These are phyloP conservation scores for Starmerella davenportii DNA, from an alignment of 805 yeast genomes.

Conservation along the genomic window DNA sequence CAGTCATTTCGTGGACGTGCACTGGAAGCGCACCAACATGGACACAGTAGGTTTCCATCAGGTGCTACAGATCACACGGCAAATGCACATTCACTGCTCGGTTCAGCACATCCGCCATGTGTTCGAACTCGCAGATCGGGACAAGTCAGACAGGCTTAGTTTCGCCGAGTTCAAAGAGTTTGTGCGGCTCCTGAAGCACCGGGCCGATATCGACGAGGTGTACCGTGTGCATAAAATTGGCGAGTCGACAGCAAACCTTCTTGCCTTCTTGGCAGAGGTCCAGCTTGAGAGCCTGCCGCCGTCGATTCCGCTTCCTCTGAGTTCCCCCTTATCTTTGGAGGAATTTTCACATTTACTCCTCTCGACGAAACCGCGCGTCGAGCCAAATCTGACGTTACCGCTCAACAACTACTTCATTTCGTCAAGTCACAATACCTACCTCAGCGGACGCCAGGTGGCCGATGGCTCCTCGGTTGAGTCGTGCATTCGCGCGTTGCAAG, in stretches of 20 bases:
- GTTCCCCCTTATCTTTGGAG: conserved; percentile 14
- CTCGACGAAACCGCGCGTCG: conserved; percentile 9
- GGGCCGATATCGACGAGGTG: conserved; percentile 42
- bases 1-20: conserved; percentile 42
- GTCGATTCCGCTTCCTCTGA: conserved; percentile 6
- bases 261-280: conserved; percentile 4
- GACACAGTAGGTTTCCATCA: conserved; percentile 39
- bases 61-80: conserved; percentile 43
- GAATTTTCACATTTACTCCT: conserved; percentile 28
- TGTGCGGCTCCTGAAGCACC: conserved; percentile 44
- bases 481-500: conserved; percentile 65
- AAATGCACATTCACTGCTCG: conserved; percentile 58
- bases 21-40: conserved; percentile 30
- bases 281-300: conserved; percentile 9
- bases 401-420: conserved; percentile 75
- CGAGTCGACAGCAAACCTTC: conserved; percentile 4
- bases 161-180: conserved; percentile 62
- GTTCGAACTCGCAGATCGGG: conserved; percentile 38
- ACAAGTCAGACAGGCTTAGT: conserved; percentile 34
- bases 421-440: conserved; percentile 86
- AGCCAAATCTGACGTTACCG: conserved; percentile 37
- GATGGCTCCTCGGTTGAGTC: conserved; percentile 82
- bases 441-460: conserved; percentile 72
- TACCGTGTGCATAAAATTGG: conserved; percentile 27
- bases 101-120: conserved; percentile 30